phyloP scores from a whole-genome alignment of 2,329 filamentous ascomycete genomes.

The Trichoderma cornu-damae region DNA sequence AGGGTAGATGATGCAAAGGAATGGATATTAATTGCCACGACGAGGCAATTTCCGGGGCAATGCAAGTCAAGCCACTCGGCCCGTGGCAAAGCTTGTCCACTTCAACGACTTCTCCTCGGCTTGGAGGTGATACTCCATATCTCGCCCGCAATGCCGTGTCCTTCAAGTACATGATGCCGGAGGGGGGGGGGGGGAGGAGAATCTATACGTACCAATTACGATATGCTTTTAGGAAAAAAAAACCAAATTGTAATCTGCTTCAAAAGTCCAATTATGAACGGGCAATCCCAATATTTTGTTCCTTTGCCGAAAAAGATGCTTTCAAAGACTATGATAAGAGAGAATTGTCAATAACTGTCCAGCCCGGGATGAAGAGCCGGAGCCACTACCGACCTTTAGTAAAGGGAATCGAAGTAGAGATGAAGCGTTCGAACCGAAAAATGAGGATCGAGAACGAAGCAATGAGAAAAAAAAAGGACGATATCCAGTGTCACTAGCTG shows the following conservation, averaged over 20 bases:
- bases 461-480: slow-evolving; percentile 30
- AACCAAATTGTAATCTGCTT: slow-evolving; percentile 11
- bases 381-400: background rate
- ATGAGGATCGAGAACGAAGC: slow-evolving; percentile 32
- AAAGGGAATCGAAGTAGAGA: slow-evolving; percentile 11
- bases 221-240: slow-evolving; percentile 1
- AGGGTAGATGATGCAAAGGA: background rate
- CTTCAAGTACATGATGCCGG: no score
- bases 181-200: background rate
- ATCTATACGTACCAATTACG: slow-evolving; percentile 8
- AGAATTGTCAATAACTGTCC: background rate
- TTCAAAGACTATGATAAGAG: background rate
- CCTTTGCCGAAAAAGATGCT: slow-evolving; percentile 7
- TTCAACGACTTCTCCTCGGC: background rate
- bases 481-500: slow-evolving; percentile 35
- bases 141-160: background rate
- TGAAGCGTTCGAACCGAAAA: slow-evolving; percentile 26
- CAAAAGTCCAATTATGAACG: slow-evolving; percentile 9
- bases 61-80: background rate
- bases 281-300: background rate
- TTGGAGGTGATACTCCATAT: background rate
- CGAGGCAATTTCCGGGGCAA: background rate
- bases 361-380: background rate
- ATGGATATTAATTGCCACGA: background rate
- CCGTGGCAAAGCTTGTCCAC: background rate